Conservation (phyloP, 192 early-diverging fungal species). For the Backusella luteola region DNA sequence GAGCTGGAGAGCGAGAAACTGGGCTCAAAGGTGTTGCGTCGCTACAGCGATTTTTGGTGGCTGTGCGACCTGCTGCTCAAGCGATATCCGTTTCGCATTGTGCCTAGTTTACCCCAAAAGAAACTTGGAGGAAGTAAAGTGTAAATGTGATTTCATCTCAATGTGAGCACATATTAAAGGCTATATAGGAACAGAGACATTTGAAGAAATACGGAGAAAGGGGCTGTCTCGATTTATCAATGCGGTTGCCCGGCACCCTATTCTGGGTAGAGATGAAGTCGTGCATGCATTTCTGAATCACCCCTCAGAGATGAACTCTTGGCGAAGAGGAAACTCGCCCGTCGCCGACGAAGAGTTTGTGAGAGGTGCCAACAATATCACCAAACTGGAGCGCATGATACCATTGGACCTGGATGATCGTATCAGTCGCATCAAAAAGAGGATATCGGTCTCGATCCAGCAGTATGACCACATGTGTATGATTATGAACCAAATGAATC, state of each 20-base stretch:
- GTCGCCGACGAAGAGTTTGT: slow-evolving; percentile 56
- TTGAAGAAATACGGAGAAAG: slow-evolving; percentile 67
- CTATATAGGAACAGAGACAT: slow-evolving; percentile 48
- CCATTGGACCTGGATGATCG: slow-evolving; percentile 53
- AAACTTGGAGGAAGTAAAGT: slow-evolving; percentile 69
- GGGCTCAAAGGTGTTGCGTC: slow-evolving; percentile 61
- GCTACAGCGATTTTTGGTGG: slow-evolving; percentile 95
- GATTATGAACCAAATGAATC: slow-evolving; percentile 55
- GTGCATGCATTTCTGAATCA: slow-evolving; percentile 67
- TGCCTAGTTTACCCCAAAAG: slow-evolving; percentile 86
- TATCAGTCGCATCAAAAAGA: slow-evolving; percentile 40
- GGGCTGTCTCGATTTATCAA: slow-evolving; percentile 73
- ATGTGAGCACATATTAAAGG: no score
- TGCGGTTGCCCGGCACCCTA: slow-evolving; percentile 71
- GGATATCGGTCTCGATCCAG: slow-evolving; percentile 47
- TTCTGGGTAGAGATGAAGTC: slow-evolving; percentile 60
- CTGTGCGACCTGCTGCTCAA: slow-evolving; percentile 75
- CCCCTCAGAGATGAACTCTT: slow-evolving; percentile 53
- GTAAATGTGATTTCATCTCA: not conserved
- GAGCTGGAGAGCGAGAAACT: slow-evolving; percentile 72
- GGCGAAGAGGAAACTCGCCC: slow-evolving; percentile 44
- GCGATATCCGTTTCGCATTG: slow-evolving; percentile 81
- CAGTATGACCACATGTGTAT: slow-evolving; percentile 58
- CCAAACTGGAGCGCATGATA: slow-evolving; percentile 38
- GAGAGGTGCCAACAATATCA: slow-evolving; percentile 25